Base-by-base conservation (phyloP, 345 rosid genomes). In the Excoecaria agallocha region DNA sequence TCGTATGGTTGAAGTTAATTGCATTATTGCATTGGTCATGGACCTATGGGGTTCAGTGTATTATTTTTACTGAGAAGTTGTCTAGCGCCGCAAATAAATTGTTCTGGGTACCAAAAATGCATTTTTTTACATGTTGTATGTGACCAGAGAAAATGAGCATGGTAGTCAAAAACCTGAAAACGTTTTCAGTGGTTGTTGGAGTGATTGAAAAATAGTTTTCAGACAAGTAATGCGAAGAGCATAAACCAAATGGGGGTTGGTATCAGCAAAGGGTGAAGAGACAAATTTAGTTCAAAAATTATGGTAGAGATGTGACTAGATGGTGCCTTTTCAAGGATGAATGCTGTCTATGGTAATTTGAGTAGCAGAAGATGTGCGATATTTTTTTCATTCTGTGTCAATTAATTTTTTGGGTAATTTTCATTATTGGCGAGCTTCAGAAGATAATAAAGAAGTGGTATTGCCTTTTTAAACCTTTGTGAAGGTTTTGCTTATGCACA, bases 401-500 rank as follows among this genome's bases (percentile, higher is more conserved):
- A 6, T 43, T 22, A 1, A 41, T 41, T 38, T 52, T 71, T 57
- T 43, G 30, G 41, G 20, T 16, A 43, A 66, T 60, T 46, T 69
- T 50, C 56, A 56, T 35, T 10, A 45, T 30, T 7, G 15, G 4
- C 6, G 25, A 52, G 62, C 46, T 52, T 9, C 43, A 11, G 15
- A 72, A 43, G 12, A 5, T 43, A 13, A 30, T 8, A n/a, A 19
- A 13, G n/a, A 67, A 67, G 4, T 67, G 38, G 5, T 55, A 2
- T 11, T 6, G 41, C 25, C 16, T 1, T 57, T 13, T 5, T 50
- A 17, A 30, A 52, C 35, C 25, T 64, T 19, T 73, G 54, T 56
- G 56, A 74, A 56, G 56, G 54, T 25, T 57, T 41, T 54, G 24
- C 66, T 55, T 46, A 46, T 25, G 64, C 51, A 65, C 41, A 16